Base-by-base conservation (phyloP, 495 filamentous ascomycete genomes). In the Staphylotrichum longicolle region DNA sequence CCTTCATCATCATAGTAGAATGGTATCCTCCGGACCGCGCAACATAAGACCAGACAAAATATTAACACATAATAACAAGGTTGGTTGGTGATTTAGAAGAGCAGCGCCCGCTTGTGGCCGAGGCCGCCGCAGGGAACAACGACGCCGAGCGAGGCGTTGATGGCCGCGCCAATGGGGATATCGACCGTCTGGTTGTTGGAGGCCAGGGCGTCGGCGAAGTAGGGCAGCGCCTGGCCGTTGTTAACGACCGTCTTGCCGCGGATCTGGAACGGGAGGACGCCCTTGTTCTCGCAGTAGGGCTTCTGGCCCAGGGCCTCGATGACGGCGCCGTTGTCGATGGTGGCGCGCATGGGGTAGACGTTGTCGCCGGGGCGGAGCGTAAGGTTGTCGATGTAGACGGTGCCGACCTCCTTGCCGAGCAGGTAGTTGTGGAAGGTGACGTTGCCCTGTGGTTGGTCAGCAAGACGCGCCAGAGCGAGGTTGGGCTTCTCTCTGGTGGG, bases 291-390 rank as follows among this genome's bases (percentile, higher is more conserved):
- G 71, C 82, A 86, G 30, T 72, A 75, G 30, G 75, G 72, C 47
- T 67, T 60, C 41, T 67, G 66, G 3, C 66, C 63, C 2, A 72
- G 55, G 4, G 83, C 68, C 7, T 76, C 41, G 30, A 87, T 44
- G 56, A 91, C 74, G 5, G 72, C 56, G n/a, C 63, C 60, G 53
- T 84, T 73, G 58, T 84, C 69, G 52, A 87, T 76, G 12, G 67
- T 80, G 32, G 85, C 78, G 50, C 72, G 76, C 76, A 90, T 82
- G 10, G 73, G 67, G 55, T 85, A 66, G 48, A 68, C 71, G 75
- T 89, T 90, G 62, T 79, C 9, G 57, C 88, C 88, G 0, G 88
- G 87, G 8, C 64, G 65, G 35, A 91, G 78, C 12, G 76, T 68
- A 8, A 91, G 72, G 70, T 89, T 73, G 66, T 81, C 72, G 42